Conservation (phyloP, 768 basidiomycete genomes). For the Mrakia frigida region DNA sequence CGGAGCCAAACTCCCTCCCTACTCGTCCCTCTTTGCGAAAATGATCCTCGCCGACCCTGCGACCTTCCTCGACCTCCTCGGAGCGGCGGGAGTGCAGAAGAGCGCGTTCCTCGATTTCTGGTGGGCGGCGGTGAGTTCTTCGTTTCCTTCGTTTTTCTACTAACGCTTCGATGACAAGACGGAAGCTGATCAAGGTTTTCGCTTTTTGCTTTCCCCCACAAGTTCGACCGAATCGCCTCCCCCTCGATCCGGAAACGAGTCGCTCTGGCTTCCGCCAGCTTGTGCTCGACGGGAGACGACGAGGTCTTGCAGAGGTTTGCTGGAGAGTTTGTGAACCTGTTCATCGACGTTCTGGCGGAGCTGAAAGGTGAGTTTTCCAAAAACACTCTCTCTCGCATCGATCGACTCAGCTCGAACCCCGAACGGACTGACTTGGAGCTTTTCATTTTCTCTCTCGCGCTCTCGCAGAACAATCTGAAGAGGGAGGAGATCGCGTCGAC, state of each 20-base stretch:
- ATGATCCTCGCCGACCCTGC: conserved; percentile 23
- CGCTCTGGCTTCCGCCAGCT: conserved; percentile 28
- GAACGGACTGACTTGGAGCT: not conserved
- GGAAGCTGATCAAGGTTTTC: not conserved
- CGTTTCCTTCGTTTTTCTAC: not conserved
- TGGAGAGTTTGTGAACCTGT: conserved; percentile 32
- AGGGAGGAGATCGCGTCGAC: not conserved
- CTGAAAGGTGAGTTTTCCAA: conserved; percentile 30
- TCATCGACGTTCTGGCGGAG: conserved; percentile 30
- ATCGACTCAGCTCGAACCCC: too few species aligned
- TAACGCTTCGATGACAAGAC: too few species aligned
- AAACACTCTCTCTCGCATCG: not conserved
- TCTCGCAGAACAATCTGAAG: conserved; percentile 13
- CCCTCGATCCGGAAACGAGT: conserved; percentile 29
- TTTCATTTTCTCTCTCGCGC: not conserved
- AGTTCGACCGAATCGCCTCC: conserved; percentile 28
- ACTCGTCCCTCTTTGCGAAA: conserved; percentile 14
- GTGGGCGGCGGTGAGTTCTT: conserved; percentile 23
- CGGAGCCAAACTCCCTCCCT: conserved; percentile 28
- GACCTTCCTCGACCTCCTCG: conserved; percentile 23
- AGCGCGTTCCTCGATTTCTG: conserved; percentile 24
- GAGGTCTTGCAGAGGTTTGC: conserved; percentile 23
- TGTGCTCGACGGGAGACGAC: conserved; percentile 28
- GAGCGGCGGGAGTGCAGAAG: conserved; percentile 1
- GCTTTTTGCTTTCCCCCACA: not conserved